Conservation (phyloP, 495 filamentous ascomycete species). For the Penicillium soppii region DNA sequence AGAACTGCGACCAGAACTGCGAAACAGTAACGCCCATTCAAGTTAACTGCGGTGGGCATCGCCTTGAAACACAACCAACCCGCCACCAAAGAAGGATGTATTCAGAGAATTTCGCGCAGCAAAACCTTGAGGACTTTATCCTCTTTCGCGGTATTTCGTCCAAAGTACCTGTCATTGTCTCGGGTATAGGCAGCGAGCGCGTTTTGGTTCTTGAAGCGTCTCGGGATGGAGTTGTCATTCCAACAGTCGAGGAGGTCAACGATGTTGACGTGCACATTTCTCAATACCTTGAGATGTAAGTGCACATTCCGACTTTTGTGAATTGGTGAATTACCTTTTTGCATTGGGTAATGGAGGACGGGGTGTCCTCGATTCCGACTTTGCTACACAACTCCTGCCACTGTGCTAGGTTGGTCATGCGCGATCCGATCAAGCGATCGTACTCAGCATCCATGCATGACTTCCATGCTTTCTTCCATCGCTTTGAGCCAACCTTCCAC, state of each 20-base stretch:
- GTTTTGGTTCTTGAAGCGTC: conserved; percentile 26
- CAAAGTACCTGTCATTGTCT: conserved; percentile 30
- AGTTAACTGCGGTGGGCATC: too few species aligned
- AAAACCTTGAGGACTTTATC: conserved; percentile 41
- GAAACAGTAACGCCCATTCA: too few species aligned
- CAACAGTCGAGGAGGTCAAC: conserved; percentile 51
- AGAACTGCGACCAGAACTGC: too few species aligned
- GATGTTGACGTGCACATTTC: conserved; percentile 47
- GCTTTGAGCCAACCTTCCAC: conserved; percentile 23
- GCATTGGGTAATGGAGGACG: conserved; percentile 38
- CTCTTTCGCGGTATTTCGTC: conserved; percentile 32
- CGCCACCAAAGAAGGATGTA: too few species aligned
- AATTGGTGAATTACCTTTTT: conserved; percentile 29
- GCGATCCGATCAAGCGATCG: conserved; percentile 16
- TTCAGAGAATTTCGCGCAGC: conserved; percentile 25
- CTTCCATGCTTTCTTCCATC: conserved; percentile 21
- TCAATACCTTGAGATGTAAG: conserved; percentile 16
- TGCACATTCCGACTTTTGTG: background rate
- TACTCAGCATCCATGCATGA: conserved; percentile 23
- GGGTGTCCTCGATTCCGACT: conserved; percentile 20
- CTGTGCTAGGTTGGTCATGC: conserved; percentile 11
- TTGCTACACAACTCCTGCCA: conserved; percentile 35
- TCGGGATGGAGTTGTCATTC: conserved; percentile 22
- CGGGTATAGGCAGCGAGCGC: conserved; percentile 41
- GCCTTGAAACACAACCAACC: too few species aligned